Percentiles rank a stretch among this genome's conserved stretches.
Conservation (phyloP, 306 rosid species). For the Cajanus cajan region DNA sequence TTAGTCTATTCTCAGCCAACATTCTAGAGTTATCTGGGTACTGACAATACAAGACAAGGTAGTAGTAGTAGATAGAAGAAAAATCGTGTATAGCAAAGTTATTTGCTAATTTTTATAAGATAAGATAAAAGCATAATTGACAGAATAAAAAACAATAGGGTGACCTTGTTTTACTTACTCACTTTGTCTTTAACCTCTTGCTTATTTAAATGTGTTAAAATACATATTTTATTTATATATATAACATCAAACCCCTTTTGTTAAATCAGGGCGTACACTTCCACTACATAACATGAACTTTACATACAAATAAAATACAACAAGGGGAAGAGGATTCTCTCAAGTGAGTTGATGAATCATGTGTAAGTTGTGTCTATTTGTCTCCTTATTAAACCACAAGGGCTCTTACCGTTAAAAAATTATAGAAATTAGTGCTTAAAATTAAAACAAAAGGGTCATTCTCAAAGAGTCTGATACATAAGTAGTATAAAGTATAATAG, state of each 20-base stretch:
- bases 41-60: background rate
- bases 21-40: background rate
- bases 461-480: background rate
- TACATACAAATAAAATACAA: background rate
- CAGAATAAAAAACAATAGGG: background rate
- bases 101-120: background rate
- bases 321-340: background rate
- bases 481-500: background rate
- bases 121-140: background rate
- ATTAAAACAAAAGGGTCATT: slow-evolving; percentile 3
- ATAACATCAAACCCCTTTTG: background rate
- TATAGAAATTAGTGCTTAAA: background rate
- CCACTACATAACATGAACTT: background rate
- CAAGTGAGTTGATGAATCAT: background rate
- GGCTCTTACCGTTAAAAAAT: background rate
- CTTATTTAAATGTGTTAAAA: background rate
- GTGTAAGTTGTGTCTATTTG: background rate
- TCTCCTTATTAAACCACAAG: background rate
- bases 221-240: background rate
- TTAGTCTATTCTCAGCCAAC: slow-evolving; percentile 7
- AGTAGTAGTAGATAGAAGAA: background rate
- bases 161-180: background rate
- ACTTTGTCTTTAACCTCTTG: background rate
- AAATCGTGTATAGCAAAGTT: background rate
- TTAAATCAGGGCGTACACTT: slow-evolving; percentile 1